Evolutionary conservation across 2,329 filamentous ascomycete genomes (phyloP).

Genomic region (Hymenoscyphus occultus): DNA sequence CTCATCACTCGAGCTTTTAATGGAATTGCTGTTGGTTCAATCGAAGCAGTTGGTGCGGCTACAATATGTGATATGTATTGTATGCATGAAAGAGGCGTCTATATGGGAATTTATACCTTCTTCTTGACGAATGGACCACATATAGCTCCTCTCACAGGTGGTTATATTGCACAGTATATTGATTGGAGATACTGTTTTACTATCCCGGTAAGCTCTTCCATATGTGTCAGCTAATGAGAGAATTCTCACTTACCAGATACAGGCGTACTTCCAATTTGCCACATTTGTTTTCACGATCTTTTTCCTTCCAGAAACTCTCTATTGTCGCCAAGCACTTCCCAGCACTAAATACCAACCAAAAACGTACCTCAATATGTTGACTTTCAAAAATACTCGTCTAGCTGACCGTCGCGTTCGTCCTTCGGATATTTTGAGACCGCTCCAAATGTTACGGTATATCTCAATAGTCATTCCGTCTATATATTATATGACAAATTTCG

Average conservation of each 20-base stretch:
- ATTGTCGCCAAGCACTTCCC: background rate
- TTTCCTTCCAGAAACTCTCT: background rate
- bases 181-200: conserved; percentile 64
- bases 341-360: background rate
- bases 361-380: background rate
- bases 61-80: conserved; percentile 36
- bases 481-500: background rate
- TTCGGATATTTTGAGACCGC: background rate
- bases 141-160: conserved; percentile 59
- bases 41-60: conserved; percentile 33
- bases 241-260: background rate
- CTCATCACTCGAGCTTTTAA: conserved; percentile 32
- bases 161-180: conserved; percentile 69
- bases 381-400: background rate
- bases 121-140: conserved; percentile 33
- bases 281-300: background rate
- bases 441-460: background rate
- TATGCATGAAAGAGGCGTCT: conserved; percentile 34
- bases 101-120: conserved; percentile 35
- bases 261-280: background rate
- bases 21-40: conserved; percentile 33
- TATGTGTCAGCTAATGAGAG: background rate
- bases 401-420: background rate
- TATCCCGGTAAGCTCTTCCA: background rate
- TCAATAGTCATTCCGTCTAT: background rate